phyloP scores from a whole-genome alignment of 2,329 filamentous ascomycete species.

The Peltaster fructicola region DNA sequence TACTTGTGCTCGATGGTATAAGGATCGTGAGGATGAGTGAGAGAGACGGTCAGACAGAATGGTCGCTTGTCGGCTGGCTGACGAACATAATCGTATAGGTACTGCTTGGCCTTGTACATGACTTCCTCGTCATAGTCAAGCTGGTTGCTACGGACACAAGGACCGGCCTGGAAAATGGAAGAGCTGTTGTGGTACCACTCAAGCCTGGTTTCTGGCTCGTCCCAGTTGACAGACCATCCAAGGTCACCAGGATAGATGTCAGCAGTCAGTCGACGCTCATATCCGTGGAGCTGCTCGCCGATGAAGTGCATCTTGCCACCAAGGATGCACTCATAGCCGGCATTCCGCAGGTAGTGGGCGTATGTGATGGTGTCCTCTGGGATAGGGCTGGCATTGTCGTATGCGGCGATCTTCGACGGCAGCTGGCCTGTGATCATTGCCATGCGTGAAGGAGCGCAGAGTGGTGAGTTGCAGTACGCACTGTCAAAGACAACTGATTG shows the following conservation, averaged over 20 bases:
- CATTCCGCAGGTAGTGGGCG: conserved; percentile 70
- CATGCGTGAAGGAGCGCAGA: conserved; percentile 85
- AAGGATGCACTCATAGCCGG: conserved; percentile 76
- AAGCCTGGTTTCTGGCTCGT: conserved; percentile 63
- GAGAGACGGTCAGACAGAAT: conserved; percentile 77
- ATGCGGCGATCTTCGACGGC: conserved; percentile 79
- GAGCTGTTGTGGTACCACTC: conserved; percentile 97
- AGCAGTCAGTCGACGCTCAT: conserved; percentile 79
- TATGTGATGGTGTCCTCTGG: conserved; percentile 76
- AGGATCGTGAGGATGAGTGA: conserved; percentile 88
- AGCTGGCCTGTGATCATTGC: conserved; percentile 86
- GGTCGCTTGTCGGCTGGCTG: conserved; percentile 55
- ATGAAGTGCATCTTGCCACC: conserved; percentile 98
- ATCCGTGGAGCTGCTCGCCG: conserved; percentile 85
- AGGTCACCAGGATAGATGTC: conserved; percentile 93
- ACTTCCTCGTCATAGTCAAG: conserved; percentile 93
- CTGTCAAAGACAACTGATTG: conserved; percentile 80
- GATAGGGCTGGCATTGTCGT: conserved; percentile 78
- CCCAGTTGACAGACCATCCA: conserved; percentile 92
- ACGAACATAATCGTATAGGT: conserved; percentile 79
- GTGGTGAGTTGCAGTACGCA: conserved; percentile 83
- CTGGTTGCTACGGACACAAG: conserved; percentile 82
- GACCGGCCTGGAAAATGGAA: conserved; percentile 76
- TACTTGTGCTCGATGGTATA: conserved; percentile 89
- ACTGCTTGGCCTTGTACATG: conserved; percentile 80